phyloP scores from a whole-genome alignment of 768 basidiomycete species.

The Mycena haematopus region DNA sequence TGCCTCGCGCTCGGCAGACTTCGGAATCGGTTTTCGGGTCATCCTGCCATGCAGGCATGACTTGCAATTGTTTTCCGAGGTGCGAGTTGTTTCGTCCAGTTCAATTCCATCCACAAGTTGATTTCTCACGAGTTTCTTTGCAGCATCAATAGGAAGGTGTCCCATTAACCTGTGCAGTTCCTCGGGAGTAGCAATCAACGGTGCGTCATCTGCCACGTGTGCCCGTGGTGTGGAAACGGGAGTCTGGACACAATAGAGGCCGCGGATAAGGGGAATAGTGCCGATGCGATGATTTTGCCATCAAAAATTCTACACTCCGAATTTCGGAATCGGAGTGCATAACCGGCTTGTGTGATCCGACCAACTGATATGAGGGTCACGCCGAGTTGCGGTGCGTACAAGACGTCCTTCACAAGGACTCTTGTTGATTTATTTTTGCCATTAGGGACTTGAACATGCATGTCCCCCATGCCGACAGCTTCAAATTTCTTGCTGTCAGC shows the following conservation, averaged over 20 bases:
- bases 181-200: constrained; percentile 16
- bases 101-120: constrained; percentile 35
- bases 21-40: constrained; percentile 34
- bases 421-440: neutral
- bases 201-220: neutral
- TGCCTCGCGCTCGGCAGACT: constrained; percentile 31
- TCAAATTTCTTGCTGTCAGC: constrained; percentile 32
- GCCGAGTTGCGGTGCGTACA: neutral
- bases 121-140: constrained; percentile 34
- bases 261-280: neutral
- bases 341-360: constrained; percentile 35
- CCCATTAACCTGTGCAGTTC: constrained; percentile 38
- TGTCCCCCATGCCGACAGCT: neutral
- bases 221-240: neutral
- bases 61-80: constrained; percentile 32
- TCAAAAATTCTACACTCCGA: constrained; percentile 33
- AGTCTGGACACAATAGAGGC: neutral
- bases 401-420: neutral
- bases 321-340: constrained; percentile 31
- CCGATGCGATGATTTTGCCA: neutral
- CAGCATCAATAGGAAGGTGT: constrained; percentile 33
- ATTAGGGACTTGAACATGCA: constrained; percentile 1
- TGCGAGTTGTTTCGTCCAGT: constrained; percentile 29
- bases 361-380: constrained; percentile 13
- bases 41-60: constrained; percentile 40